Percentiles rank a stretch among this genome's conserved stretches.
phyloP scores from a whole-genome alignment of 768 basidiomycete species.

The Suillus sp. region DNA sequence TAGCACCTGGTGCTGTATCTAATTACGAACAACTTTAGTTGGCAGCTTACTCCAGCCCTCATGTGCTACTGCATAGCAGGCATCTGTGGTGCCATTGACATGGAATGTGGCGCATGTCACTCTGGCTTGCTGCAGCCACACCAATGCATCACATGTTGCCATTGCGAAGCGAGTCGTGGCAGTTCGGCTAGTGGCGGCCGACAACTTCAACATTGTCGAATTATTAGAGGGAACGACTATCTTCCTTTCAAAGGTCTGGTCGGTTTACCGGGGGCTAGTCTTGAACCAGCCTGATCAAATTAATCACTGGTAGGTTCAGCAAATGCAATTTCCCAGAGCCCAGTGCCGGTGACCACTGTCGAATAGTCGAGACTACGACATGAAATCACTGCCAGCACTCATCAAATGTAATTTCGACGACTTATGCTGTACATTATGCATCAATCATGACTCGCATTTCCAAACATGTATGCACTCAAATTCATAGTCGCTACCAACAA shows the following conservation, averaged over 20 bases:
- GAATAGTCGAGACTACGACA: not conserved
- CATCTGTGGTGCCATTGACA: not conserved
- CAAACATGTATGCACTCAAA: not conserved
- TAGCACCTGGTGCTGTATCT: not conserved
- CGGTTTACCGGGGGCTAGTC: no score
- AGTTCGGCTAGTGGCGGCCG: not conserved
- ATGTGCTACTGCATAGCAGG: not conserved
- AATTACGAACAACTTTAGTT: not conserved
- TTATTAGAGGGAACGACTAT: not conserved
- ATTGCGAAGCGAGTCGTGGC: not conserved
- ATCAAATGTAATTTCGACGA: not conserved
- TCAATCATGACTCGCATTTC: no score
- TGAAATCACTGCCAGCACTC: not conserved
- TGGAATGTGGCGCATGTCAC: not conserved
- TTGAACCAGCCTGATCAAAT: not conserved
- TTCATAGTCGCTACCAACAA: not conserved
- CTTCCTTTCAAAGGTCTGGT: no score
- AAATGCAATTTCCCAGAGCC: not conserved
- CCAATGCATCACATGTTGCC: not conserved
- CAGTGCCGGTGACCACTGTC: not conserved
- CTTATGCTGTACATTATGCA: no score
- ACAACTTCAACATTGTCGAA: not conserved
- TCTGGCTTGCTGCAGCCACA: not conserved
- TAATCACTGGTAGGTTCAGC: not conserved
- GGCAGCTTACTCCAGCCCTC: not conserved